Percentiles rank a stretch among this genome's conserved stretches.
These are phyloP conservation scores for Yarrowia bubula DNA, from an alignment of 805 yeast genomes.

Conservation along the genomic window DNA sequence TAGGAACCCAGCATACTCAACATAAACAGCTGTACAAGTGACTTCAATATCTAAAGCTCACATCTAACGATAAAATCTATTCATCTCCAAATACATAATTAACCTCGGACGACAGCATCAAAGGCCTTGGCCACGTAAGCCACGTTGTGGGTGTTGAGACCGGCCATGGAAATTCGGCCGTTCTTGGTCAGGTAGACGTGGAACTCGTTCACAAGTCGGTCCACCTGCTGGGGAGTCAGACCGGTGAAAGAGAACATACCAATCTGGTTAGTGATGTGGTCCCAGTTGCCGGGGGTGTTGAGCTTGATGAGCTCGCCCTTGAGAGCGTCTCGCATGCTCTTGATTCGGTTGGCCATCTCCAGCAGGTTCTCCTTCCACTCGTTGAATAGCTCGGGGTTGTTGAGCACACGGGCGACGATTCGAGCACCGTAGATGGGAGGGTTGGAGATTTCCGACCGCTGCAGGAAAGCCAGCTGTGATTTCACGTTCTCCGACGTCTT, in stretches of 20 bases:
- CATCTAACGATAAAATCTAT: neutral
- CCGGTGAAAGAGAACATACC: slow-evolving; percentile 98
- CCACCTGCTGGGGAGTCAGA: slow-evolving; percentile 65
- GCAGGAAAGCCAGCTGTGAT: slow-evolving; percentile 78
- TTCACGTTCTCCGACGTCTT: slow-evolving; percentile 52
- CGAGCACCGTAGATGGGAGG: slow-evolving; percentile 95
- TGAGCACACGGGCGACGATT: slow-evolving; percentile 74
- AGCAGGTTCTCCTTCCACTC: slow-evolving; percentile 84
- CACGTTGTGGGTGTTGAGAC: slow-evolving; percentile 77
- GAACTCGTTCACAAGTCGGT: slow-evolving; percentile 63
- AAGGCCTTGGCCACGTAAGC: slow-evolving; percentile 48
- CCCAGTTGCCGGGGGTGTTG: slow-evolving; percentile 71
- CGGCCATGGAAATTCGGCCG: slow-evolving; percentile 90
- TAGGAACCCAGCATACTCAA: neutral
- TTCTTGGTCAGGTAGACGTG: slow-evolving; percentile 83
- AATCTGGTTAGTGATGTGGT: slow-evolving; percentile 79
- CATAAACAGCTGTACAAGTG: neutral
- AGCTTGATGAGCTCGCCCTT: slow-evolving; percentile 56
- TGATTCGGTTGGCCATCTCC: slow-evolving; percentile 75
- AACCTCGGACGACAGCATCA: slow-evolving; percentile 36
- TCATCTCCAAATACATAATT: slow-evolving; percentile 10
- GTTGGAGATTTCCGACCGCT: slow-evolving; percentile 85
- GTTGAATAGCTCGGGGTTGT: slow-evolving; percentile 53
- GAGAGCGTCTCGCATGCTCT: slow-evolving; percentile 64
- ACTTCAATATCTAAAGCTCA: neutral